These are phyloP conservation scores for Eragrostis tef DNA, from an alignment of 202 grass and related monocot genomes.

Conservation along the genomic window DNA sequence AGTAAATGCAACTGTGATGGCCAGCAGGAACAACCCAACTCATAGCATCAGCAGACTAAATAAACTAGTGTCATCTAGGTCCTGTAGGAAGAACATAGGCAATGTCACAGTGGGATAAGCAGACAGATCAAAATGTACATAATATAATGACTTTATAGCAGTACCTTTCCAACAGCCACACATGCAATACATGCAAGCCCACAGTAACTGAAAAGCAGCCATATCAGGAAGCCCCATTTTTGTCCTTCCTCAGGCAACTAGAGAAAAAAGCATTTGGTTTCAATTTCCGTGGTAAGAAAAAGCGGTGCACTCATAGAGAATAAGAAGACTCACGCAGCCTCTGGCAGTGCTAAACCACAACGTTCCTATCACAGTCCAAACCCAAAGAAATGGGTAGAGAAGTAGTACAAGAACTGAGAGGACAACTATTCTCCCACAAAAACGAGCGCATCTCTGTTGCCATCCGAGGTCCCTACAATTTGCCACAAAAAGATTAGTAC, in stretches of 20 bases:
- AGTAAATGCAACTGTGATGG: no score
- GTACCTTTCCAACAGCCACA: slow-evolving; percentile 89
- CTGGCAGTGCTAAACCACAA: slow-evolving; percentile 94
- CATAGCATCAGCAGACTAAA: slow-evolving; percentile 24
- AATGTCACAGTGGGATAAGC: slow-evolving; percentile 10
- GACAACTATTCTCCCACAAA: slow-evolving; percentile 90
- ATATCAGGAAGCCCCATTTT: slow-evolving; percentile 99
- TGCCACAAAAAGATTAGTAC: slow-evolving; percentile 1
- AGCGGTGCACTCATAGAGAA: background rate
- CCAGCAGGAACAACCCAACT: slow-evolving; percentile 3
- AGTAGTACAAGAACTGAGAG: slow-evolving; percentile 88
- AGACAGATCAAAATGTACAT: background rate
- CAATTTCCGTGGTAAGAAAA: background rate
- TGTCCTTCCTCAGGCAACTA: slow-evolving; percentile 95
- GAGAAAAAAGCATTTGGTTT: slow-evolving; percentile 32
- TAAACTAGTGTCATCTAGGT: background rate
- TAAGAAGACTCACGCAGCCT: slow-evolving; percentile 72
- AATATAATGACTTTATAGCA: background rate
- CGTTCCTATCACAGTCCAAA: slow-evolving; percentile 98
- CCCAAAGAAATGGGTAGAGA: slow-evolving; percentile 92
- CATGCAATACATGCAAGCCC: slow-evolving; percentile 84
- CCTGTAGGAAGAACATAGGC: slow-evolving; percentile 7
- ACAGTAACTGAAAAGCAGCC: slow-evolving; percentile 96
- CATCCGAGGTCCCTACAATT: slow-evolving; percentile 87
- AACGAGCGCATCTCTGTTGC: slow-evolving; percentile 91